Percentiles rank a stretch among this genome's conserved stretches.
phyloP scores from a whole-genome alignment of 1,284 basidiomycete species.

The Ceratobasidium sp. region DNA sequence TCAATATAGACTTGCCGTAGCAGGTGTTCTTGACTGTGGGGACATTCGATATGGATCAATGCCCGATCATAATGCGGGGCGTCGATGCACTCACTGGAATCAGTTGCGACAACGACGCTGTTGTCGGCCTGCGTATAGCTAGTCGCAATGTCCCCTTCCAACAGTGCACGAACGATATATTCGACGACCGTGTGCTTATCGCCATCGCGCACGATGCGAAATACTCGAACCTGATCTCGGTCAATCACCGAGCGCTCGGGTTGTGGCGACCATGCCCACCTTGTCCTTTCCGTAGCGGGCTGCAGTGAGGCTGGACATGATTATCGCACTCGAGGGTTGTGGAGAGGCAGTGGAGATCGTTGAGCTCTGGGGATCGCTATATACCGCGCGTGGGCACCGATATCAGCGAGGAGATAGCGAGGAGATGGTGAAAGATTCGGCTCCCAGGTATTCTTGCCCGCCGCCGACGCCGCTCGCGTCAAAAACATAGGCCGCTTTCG shows the following conservation, averaged over 20 bases:
- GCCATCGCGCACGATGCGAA: constrained; percentile 79
- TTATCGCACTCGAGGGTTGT: neutral
- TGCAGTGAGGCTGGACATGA: constrained; percentile 55
- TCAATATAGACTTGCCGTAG: constrained; percentile 68
- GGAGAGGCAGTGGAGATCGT: constrained; percentile 9
- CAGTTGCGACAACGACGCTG: constrained; percentile 84
- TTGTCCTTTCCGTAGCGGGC: constrained; percentile 89
- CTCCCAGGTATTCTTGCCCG: neutral
- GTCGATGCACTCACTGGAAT: constrained; percentile 70
- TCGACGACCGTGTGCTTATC: constrained; percentile 78
- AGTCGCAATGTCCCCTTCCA: constrained; percentile 82
- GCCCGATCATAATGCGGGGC: constrained; percentile 37
- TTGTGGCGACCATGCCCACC: constrained; percentile 17
- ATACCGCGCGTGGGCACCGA: constrained; percentile 2
- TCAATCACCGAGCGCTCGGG: neutral
- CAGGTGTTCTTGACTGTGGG: constrained; percentile 89
- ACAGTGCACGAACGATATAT: constrained; percentile 78
- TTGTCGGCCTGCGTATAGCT: constrained; percentile 89
- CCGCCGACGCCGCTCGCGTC: constrained; percentile 20
- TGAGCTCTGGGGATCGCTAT: neutral
- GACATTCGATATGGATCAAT: constrained; percentile 43
- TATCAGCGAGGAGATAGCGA: constrained; percentile 34
- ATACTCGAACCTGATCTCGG: constrained; percentile 68
- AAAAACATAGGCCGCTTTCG: constrained; percentile 8
- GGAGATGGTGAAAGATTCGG: neutral